Base-by-base conservation (phyloP, 495 filamentous ascomycete species). In the Haplographium delicatum region DNA sequence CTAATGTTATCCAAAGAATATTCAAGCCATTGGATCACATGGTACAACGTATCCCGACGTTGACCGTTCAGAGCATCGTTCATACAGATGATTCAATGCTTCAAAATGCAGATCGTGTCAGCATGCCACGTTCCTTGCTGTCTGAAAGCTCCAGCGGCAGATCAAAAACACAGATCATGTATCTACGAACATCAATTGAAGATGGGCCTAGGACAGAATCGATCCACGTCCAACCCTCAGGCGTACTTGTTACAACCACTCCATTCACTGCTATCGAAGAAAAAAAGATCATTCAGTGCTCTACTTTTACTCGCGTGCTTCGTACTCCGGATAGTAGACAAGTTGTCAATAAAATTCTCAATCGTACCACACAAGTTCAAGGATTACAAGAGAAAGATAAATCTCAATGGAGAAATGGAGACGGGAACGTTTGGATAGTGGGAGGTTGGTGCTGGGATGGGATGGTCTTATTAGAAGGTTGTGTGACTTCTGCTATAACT, bases 381-480 rank as follows among this genome's bases (percentile, higher is more conserved):
- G 49, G 6, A 31, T 47, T n/a, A 33, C 47, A 34, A 43, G 50
- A 40, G 25, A 43, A 35, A 15, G 26, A 27, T 3, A 35, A 20
- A 47, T 11, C 18, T 9, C 16, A 28, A 19, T 78, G 75, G 75
- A 66, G 57, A 7, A 80, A 78, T 53, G 78, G 78, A 0, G 68
- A 75, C 28, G 66, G 61, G 1, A 64, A 68, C 11, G 71, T 81
- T 6, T 81, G 66, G 62, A 51, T 81, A 24, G 72, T 68, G 6
- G 79, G 79, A 15, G 71, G 72, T 0, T 83, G 78, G 79, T 81
- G 78, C 51, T 81, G 79, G 78, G 79, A 83, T 66, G 79, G 79
- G 0, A 80, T 81, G 78, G 79, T 81, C 8, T 41, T 83, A 47
- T 58, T 82, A 10, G 77, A 82, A 54, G 79, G 79, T 7, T 83